phyloP scores from a whole-genome alignment of 2,329 filamentous ascomycete genomes.

The Fonsecaea pedrosoi region DNA sequence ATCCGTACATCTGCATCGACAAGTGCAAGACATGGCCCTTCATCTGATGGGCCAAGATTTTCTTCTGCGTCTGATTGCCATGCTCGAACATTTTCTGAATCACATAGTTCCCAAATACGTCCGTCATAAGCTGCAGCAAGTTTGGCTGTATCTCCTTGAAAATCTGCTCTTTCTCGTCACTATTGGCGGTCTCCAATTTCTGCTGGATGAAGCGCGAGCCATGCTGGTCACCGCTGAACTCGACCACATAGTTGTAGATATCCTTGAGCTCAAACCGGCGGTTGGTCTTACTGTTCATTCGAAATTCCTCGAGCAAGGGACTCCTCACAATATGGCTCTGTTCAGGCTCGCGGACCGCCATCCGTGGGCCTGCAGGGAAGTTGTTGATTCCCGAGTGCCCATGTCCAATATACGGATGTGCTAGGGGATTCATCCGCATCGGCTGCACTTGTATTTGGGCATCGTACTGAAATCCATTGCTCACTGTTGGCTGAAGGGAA shows the following conservation, averaged over 20 bases:
- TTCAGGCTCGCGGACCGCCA: conserved; percentile 27
- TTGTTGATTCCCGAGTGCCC: conserved; percentile 29
- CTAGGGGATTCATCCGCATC: conserved; percentile 45
- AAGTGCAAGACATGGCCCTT: conserved; percentile 80
- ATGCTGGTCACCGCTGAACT: conserved; percentile 95
- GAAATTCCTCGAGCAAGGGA: conserved; percentile 78
- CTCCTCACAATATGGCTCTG: conserved; percentile 59
- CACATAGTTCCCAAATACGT: conserved; percentile 98
- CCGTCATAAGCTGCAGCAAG: conserved; percentile 86
- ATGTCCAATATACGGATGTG: conserved; percentile 48
- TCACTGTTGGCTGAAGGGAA: conserved; percentile 40
- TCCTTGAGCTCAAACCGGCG: conserved; percentile 84
- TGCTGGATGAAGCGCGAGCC: conserved; percentile 95
- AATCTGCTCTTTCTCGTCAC: conserved; percentile 90
- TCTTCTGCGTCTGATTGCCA: conserved; percentile 92
- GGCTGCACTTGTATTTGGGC: conserved; percentile 44
- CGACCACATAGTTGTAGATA: conserved; percentile 84
- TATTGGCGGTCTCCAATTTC: conserved; percentile 90
- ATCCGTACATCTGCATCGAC: conserved; percentile 89
- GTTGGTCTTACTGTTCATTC: conserved; percentile 73
- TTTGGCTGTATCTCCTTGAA: conserved; percentile 88
- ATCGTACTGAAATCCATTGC: conserved; percentile 43
- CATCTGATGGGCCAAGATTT: conserved; percentile 83
- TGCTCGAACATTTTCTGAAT: conserved; percentile 98
- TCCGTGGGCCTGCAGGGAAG: conserved; percentile 22